Base-by-base conservation (phyloP, 2,329 filamentous ascomycete genomes). In the Fusarium liriodendri region DNA sequence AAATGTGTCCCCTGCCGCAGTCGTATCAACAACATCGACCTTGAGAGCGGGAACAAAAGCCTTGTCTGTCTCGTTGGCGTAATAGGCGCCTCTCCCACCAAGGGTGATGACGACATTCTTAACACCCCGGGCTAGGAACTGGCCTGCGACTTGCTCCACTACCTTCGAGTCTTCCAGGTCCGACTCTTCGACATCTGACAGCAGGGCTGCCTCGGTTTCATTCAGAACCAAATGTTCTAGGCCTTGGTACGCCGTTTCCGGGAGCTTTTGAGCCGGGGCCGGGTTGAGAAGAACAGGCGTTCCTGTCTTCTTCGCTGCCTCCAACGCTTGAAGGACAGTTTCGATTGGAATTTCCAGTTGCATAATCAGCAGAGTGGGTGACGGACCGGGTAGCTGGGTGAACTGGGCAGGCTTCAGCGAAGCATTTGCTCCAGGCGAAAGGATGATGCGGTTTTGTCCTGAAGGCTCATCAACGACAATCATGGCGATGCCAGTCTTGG, bases 1-100 rank as follows among this genome's bases (percentile, higher is more conserved):
- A 79, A 94, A 94, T 0, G 93, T 94, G 81, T 95, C 93, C 0
- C 93, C 93, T 11, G 93, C 93, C 2, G 90, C 92, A 9, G 93
- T 95, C 1, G 92, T 95, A 79, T 95, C 93, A 1, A 94, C 86
- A 1, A 94, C 92, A 9, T 64, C 27, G n/a, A 92, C 85, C 7
- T 83, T 78, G 75, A 82, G 85, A 40, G 68, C 77, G 35, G 71
- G 79, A 52, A 91, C 81, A 29, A 86, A 80, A 74, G 83, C 72
- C 3, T 81, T 81, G 13, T 80, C 79, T 33, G 83, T 82, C 54
- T 82, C 81, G 10, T 84, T 86, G 20, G 83, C 82, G 72, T 84
- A 89, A 70, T 87, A 89, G 6, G 86, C 87, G 8, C 91, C 91
- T 76, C 89, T 88, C 1, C 87, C 84, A 0, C 93, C 93, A 2